phyloP scores from a whole-genome alignment of 2,329 filamentous ascomycete species.

The Paecilomyces formosus region DNA sequence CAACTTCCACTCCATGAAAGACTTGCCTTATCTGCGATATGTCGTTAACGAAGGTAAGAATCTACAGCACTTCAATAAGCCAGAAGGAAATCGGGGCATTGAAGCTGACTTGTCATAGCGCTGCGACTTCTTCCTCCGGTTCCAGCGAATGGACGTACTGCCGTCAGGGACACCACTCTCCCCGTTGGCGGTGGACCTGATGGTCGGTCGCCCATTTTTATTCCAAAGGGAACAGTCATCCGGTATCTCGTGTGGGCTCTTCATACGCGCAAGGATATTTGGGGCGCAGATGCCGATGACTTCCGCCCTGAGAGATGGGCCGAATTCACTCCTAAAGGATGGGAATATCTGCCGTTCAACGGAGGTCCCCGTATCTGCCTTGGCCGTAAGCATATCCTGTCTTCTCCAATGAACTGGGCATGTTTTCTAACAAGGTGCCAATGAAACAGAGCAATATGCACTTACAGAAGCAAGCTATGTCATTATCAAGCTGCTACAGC shows the following conservation, averaged over 20 bases:
- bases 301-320: constrained; percentile 46
- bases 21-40: constrained; percentile 7
- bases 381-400: background rate
- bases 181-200: constrained; percentile 44
- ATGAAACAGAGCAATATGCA: constrained; percentile 3
- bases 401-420: background rate
- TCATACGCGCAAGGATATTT: constrained; percentile 44
- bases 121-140: constrained; percentile 42
- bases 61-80: background rate
- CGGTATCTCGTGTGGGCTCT: constrained; percentile 40
- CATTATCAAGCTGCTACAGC: constrained; percentile 38
- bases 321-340: constrained; percentile 9
- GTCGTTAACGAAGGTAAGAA: constrained; percentile 5
- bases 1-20: constrained; percentile 2
- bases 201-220: constrained; percentile 39
- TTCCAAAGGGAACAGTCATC: constrained; percentile 39
- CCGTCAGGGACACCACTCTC: constrained; percentile 31
- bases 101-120: constrained; percentile 15
- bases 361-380: constrained; percentile 25
- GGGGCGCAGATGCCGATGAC: constrained; percentile 41
- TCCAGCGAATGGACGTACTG: constrained; percentile 4
- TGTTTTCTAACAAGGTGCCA: background rate
- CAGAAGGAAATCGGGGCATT: background rate
- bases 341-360: constrained; percentile 33
- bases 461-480: constrained; percentile 3